Percentiles rank a stretch among this genome's conserved stretches.
These are phyloP conservation scores for Teunomyces pallodes DNA, from an alignment of 805 yeast species.

Conservation along the genomic window DNA sequence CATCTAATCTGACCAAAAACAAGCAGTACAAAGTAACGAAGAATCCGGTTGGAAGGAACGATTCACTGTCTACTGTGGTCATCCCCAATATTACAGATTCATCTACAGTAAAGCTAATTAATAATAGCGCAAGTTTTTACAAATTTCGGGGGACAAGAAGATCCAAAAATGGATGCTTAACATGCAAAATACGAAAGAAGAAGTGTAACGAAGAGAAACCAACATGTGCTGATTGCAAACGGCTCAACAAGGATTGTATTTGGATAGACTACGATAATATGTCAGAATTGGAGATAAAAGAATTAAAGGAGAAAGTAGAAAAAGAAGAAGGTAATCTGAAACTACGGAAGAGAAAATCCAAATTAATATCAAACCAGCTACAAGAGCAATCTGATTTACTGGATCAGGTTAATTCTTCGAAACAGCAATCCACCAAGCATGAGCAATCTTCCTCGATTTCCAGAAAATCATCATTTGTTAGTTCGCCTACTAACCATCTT, in stretches of 20 bases:
- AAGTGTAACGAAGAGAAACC: constrained; percentile 54
- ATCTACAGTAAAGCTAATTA: constrained; percentile 12
- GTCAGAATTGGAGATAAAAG: constrained; percentile 37
- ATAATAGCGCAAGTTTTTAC: constrained; percentile 13
- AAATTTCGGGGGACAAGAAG: constrained; percentile 27
- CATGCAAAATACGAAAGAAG: constrained; percentile 65
- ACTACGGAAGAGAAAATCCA: constrained; percentile 35
- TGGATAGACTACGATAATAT: constrained; percentile 45
- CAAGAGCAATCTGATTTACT: background rate
- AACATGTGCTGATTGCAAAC: constrained; percentile 46
- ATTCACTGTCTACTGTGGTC: background rate
- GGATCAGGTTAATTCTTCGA: too few relatives aligned
- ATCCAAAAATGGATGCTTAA: constrained; percentile 62
- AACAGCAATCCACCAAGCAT: background rate
- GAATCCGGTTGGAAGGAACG: background rate
- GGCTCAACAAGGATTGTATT: constrained; percentile 46
- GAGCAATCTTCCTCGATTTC: background rate
- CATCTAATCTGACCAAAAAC: background rate
- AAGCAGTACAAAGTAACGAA: background rate
- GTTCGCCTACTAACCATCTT: constrained; percentile 1
- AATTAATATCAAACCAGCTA: background rate
- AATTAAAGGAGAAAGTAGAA: constrained; percentile 35
- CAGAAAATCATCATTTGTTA: background rate
- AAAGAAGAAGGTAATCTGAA: constrained; percentile 41
- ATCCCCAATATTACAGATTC: background rate